phyloP scores from a whole-genome alignment of 2,329 filamentous ascomycete genomes.

The Venturia carpophila region DNA sequence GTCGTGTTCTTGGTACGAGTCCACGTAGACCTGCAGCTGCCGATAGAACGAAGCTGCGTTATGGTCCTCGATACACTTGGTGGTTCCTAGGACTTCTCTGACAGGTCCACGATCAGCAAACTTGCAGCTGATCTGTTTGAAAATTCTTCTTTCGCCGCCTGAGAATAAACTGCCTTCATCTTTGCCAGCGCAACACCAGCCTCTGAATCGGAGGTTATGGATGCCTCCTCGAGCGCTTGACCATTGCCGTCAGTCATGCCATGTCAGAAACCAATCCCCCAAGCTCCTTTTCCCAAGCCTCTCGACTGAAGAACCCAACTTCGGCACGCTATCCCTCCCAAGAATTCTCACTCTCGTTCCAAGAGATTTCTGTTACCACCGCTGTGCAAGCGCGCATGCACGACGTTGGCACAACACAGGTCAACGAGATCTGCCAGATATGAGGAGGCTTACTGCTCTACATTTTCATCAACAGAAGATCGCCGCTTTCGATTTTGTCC shows the following conservation, averaged over 20 bases:
- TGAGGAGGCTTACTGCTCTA: neutral
- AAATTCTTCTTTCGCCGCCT: conserved; percentile 6
- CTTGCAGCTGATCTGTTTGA: neutral
- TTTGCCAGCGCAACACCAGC: conserved; percentile 6
- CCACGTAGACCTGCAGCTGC: conserved; percentile 12
- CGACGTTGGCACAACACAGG: conserved; percentile 45
- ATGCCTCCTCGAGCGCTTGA: neutral
- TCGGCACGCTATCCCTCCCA: conserved; percentile 44
- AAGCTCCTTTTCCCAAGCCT: conserved; percentile 17
- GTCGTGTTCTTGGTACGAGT: conserved; percentile 25
- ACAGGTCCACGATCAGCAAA: conserved; percentile 33
- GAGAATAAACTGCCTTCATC: conserved; percentile 16
- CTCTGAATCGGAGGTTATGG: neutral
- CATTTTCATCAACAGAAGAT: neutral
- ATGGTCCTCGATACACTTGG: conserved; percentile 1
- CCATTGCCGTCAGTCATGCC: neutral
- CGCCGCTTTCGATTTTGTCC: neutral
- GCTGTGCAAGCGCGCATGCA: conserved; percentile 57
- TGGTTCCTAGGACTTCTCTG: conserved; percentile 6
- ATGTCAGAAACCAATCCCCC: neutral
- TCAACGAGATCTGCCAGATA: neutral
- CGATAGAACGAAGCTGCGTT: conserved; percentile 6
- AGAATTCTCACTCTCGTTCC: conserved; percentile 40
- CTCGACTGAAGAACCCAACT: conserved; percentile 50
- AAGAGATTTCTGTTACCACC: conserved; percentile 53